A percentile compares a stretch with the other conserved stretches of the same genome.
Conservation (phyloP, 352 stramenopile genomes). For the Phytophthora uliginosa region DNA sequence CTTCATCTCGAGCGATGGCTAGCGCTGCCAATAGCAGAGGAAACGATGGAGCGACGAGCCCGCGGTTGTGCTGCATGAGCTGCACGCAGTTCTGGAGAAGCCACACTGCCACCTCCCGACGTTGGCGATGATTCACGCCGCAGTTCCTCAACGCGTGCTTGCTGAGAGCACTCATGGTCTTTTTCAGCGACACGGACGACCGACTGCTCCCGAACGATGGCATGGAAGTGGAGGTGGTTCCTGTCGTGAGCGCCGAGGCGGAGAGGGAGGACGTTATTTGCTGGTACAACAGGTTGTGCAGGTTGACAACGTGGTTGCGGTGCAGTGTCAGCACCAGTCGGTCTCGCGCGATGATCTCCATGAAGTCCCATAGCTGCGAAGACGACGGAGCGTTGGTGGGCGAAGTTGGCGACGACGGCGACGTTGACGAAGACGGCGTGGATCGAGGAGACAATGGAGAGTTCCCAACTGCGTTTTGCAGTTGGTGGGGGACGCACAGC, state of each 20-base stretch:
- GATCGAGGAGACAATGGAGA: conserved; percentile 14
- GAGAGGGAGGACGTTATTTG: conserved; percentile 52
- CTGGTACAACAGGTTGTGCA: conserved; percentile 71
- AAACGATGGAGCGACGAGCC: conserved; percentile 54
- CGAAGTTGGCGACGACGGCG: neutral
- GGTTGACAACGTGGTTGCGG: conserved; percentile 57
- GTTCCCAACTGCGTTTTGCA: conserved; percentile 16
- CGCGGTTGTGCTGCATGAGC: conserved; percentile 53
- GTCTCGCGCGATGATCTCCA: conserved; percentile 61
- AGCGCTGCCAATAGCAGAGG: conserved; percentile 54
- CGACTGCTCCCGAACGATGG: conserved; percentile 20
- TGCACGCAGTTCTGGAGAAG: conserved; percentile 44
- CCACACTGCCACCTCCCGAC: conserved; percentile 50
- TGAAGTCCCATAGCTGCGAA: conserved; percentile 66
- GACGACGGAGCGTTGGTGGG: conserved; percentile 13
- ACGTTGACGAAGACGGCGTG: neutral
- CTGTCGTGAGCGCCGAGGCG: neutral
- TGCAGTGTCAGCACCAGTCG: conserved; percentile 56
- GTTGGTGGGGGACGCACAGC: conserved; percentile 60
- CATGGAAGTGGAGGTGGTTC: conserved; percentile 1
- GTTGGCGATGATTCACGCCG: conserved; percentile 45
- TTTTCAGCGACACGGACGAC: conserved; percentile 45
- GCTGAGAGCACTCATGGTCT: conserved; percentile 47
- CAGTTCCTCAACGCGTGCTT: conserved; percentile 58
- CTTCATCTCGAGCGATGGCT: conserved; percentile 47